phyloP scores from a whole-genome alignment of 2,329 filamentous ascomycete species.

The Myriosclerotinia scirpicola region DNA sequence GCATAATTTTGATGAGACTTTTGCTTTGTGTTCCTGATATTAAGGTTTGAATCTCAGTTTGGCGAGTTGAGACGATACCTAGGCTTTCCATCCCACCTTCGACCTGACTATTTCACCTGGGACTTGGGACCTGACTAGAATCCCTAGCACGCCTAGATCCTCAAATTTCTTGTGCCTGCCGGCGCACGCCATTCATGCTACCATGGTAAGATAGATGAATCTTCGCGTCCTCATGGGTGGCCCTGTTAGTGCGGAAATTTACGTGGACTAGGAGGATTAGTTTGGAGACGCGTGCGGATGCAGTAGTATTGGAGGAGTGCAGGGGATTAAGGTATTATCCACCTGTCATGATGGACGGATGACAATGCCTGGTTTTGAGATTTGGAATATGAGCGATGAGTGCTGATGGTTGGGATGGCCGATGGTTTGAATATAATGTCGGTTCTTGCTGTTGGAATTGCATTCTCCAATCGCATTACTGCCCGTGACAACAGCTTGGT shows the following conservation, averaged over 20 bases:
- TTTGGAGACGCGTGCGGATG: neutral
- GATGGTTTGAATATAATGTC: neutral
- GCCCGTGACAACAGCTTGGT: slow-evolving; percentile 22
- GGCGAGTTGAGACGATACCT: too few species aligned
- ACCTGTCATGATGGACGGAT: slow-evolving; percentile 1
- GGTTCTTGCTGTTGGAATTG: slow-evolving; percentile 10
- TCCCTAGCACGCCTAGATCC: too few species aligned
- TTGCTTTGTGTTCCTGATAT: too few species aligned
- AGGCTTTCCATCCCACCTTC: too few species aligned
- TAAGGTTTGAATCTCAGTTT: too few species aligned
- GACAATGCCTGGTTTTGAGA: neutral
- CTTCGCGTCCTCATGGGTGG: neutral
- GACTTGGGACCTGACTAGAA: too few species aligned
- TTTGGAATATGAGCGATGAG: neutral
- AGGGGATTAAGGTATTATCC: neutral
- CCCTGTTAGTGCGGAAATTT: neutral
- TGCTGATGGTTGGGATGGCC: neutral
- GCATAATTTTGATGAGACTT: too few species aligned
- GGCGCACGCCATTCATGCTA: neutral
- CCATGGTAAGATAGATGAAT: neutral
- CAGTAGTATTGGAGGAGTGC: neutral
- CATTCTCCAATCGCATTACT: neutral
- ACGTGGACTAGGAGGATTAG: neutral
- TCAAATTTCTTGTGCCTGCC: neutral
- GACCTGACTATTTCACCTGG: too few species aligned